Base-by-base conservation (phyloP, 768 basidiomycete species). In the Rhizopogon vesiculosus region DNA sequence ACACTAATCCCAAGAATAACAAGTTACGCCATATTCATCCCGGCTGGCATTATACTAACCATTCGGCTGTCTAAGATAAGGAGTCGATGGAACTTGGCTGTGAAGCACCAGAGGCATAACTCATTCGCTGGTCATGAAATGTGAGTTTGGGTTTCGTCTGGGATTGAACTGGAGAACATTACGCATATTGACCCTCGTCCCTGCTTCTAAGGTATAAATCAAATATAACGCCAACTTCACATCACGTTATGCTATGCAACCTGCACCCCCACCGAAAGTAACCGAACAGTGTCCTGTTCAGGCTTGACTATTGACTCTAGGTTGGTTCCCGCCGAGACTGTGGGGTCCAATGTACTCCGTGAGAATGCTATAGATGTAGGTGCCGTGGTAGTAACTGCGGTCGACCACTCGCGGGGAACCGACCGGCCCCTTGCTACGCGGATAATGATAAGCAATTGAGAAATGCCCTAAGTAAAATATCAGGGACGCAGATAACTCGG, bases 381-480 rank as follows among this genome's bases (percentile, higher is more conserved):
- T 12, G 19, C n/a, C 18, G 1, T 25, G 25, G 45, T n/a, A 15
- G 12, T 3, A 38, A n/a, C n/a, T 13, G 16, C 15, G 16, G 16
- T 31, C 29, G 44, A 35, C 2, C 53, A 18, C 3, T 52, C 22
- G 31, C 51, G 31, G 4, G 54, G 18, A 50, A 64, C 64, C 7
- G 66, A 65, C 8, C 57, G 54, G 6, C 73, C 74, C 45, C 53
- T 61, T 0, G 67, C 69, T 28, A 76, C 70, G 3, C 74, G 69
- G 19, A 70, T 59, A 56, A 74, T 66, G 59, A 76, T 75, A 44
- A 71, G 55, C n/a, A 70, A 28, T 18, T 73, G 67, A 0, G 68
- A 66, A 54, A 76, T 70, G 25, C 62, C 65, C 74, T 76, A 9
- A n/a, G n/a, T n/a, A 33, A 19, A 38, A 25, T 35, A 9, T 38